Conservation (phyloP, 2,329 filamentous ascomycete species). For the Colletotrichum sp. region DNA sequence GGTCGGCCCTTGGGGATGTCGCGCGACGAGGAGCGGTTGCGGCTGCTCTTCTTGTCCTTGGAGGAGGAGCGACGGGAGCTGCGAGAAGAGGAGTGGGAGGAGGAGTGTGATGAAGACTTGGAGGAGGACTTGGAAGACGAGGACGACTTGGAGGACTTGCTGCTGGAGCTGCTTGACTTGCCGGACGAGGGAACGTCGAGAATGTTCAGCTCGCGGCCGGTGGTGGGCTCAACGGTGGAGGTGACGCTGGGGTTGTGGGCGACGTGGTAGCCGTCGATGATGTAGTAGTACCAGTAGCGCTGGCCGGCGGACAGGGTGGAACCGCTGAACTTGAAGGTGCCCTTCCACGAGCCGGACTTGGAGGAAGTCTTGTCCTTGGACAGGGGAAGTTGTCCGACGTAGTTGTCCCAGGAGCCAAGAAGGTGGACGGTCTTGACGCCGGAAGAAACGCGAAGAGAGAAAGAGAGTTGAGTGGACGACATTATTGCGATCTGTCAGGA, state of each 20-base stretch:
- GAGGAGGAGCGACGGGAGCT: slow-evolving; percentile 36
- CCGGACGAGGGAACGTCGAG: slow-evolving; percentile 78
- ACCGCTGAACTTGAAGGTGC: slow-evolving; percentile 94
- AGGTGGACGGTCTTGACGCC: slow-evolving; percentile 98
- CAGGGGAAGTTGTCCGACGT: slow-evolving; percentile 91
- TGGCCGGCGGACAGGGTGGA: slow-evolving; percentile 84
- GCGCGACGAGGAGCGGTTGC: slow-evolving; percentile 53
- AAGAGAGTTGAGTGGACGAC: slow-evolving; percentile 92
- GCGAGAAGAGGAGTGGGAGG: slow-evolving; percentile 50
- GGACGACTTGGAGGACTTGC: slow-evolving; percentile 25
- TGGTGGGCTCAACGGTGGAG: slow-evolving; percentile 93
- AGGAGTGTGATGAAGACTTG: slow-evolving; percentile 49
- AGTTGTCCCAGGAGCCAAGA: slow-evolving; percentile 98
- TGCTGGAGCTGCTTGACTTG: slow-evolving; percentile 41
- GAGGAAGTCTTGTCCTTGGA: slow-evolving; percentile 83
- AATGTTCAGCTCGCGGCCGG: slow-evolving; percentile 95
- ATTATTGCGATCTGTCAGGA: slow-evolving; percentile 60
- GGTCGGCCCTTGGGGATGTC: slow-evolving; percentile 89
- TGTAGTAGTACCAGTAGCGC: slow-evolving; percentile 99
- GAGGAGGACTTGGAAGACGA: slow-evolving; percentile 44
- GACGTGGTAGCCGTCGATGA: slow-evolving; percentile 98
- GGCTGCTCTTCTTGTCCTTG: slow-evolving; percentile 45
- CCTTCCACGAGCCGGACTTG: slow-evolving; percentile 93
- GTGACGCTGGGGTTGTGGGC: slow-evolving; percentile 92
- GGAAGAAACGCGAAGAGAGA: slow-evolving; percentile 93